Evolutionary conservation across 768 basidiomycete genomes (phyloP), one percentile per base, ranked within the genome.

Genomic region (Boletus rubroflammeus): DNA sequence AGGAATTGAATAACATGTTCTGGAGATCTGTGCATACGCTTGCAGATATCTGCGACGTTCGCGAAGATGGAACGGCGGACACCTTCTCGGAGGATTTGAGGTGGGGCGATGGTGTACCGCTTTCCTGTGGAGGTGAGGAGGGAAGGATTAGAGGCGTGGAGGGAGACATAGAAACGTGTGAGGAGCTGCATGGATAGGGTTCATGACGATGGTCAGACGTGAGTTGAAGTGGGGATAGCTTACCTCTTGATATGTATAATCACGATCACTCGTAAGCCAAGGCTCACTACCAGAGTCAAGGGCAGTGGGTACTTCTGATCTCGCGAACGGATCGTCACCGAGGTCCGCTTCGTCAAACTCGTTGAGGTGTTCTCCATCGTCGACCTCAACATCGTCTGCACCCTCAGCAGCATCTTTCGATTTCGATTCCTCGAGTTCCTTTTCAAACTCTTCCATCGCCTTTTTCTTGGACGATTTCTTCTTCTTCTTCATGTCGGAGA

Each of bases 11-110:
- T 98, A 65, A 98, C 93, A 64, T 99, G 97, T 73, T 98, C 96
- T 19, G 97, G 94, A 76, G 92, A 79, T 70, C 96, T 82, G 76
- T 97, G 96, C 96, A 99, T 98, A 67, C 91, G 86, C 74, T 88
- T 93, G 82, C 96, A 98, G 59, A 99, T 99, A 68, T 99, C 96
- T 57, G 86, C 85, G 53, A 99, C 81, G 72, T 99, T 99, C 61
- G 94, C 90, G 61, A 99, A 99, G 60, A 98, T 90, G 41, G 93
- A 86, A 75, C 94, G 95, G 75, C 98, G 98, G 77, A 94, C 95
- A 58, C 90, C 97, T 80, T 99, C 97, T 65, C 92, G 82, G 69
- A 89, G 85, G 47, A 98, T 86, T 57, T 90, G 89, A 15, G 97
- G 97, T 14, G 97, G 97, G 1, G 93, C 93, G 62, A 99, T 96